phyloP scores from a whole-genome alignment of 2,329 filamentous ascomycete species.

The Epichloe glyceriae region DNA sequence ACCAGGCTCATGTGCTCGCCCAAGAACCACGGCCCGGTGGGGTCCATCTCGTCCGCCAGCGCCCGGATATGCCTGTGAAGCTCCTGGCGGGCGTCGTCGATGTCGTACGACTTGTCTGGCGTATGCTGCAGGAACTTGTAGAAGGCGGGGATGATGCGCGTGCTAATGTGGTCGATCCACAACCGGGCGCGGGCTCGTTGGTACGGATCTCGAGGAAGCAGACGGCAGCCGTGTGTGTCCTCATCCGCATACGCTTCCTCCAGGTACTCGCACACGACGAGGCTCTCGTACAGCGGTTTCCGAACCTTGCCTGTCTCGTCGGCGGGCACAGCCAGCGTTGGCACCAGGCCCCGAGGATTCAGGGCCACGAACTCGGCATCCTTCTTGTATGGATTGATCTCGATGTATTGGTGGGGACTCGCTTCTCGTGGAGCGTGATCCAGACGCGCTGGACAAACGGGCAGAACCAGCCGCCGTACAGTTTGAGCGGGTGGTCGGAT shows the following conservation, averaged over 20 bases:
- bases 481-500: constrained; percentile 40
- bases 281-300: constrained; percentile 60
- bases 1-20: constrained; percentile 51
- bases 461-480: constrained; percentile 68
- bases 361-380: constrained; percentile 52
- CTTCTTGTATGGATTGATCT: constrained; percentile 70
- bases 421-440: constrained; percentile 62
- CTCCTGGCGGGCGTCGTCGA: constrained; percentile 42
- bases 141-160: constrained; percentile 54
- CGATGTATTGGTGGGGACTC: constrained; percentile 61
- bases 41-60: constrained; percentile 49
- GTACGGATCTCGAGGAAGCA: constrained; percentile 52
- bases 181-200: constrained; percentile 51
- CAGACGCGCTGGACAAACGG: constrained; percentile 58
- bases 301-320: constrained; percentile 17
- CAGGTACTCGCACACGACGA: constrained; percentile 61
- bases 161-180: constrained; percentile 62
- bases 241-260: constrained; percentile 53
- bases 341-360: constrained; percentile 65
- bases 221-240: constrained; percentile 24
- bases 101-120: constrained; percentile 30
- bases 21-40: constrained; percentile 48
- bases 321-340: constrained; percentile 45
- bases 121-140: constrained; percentile 50
- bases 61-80: constrained; percentile 46